These are phyloP conservation scores for Leptomonas pyrrhocoris DNA, from an alignment of 208 protist species.

Conservation along the genomic window DNA sequence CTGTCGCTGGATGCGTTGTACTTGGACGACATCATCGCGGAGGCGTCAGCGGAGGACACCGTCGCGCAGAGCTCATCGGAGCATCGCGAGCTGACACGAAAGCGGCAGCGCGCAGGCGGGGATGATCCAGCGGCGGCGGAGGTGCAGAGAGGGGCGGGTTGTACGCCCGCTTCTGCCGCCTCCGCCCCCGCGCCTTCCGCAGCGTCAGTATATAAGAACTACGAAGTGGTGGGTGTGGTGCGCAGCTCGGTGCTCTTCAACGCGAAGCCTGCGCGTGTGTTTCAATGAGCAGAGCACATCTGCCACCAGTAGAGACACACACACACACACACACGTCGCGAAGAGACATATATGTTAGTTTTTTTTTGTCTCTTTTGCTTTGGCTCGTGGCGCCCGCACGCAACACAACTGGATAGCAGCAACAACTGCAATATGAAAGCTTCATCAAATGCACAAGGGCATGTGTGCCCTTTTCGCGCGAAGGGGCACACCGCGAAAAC, in stretches of 20 bases:
- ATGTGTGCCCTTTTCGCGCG: too few species aligned
- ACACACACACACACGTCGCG: neutral
- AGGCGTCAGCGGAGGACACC: neutral
- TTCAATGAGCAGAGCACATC: too few species aligned
- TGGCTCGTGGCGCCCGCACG: too few species aligned
- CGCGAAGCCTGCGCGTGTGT: conserved; percentile 69
- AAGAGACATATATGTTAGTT: neutral
- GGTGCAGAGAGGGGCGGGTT: neutral
- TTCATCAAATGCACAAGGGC: too few species aligned
- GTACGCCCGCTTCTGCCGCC: neutral
- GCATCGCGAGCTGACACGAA: neutral
- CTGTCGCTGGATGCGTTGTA: conserved; percentile 51
- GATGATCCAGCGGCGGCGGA: neutral
- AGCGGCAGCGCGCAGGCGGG: conserved; percentile 21
- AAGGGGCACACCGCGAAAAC: too few species aligned
- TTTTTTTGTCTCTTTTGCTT: conserved; percentile 18
- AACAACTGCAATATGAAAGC: too few species aligned
- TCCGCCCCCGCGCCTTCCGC: neutral
- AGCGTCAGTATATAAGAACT: conserved; percentile 42
- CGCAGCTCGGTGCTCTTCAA: conserved; percentile 68
- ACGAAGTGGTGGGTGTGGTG: conserved; percentile 73
- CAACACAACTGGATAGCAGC: too few species aligned
- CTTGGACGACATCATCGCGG: conserved; percentile 10
- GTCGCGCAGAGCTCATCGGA: neutral
- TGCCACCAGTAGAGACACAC: too few species aligned